phyloP scores from a whole-genome alignment of 345 rosid species.

The Bruguiera parviflora region DNA sequence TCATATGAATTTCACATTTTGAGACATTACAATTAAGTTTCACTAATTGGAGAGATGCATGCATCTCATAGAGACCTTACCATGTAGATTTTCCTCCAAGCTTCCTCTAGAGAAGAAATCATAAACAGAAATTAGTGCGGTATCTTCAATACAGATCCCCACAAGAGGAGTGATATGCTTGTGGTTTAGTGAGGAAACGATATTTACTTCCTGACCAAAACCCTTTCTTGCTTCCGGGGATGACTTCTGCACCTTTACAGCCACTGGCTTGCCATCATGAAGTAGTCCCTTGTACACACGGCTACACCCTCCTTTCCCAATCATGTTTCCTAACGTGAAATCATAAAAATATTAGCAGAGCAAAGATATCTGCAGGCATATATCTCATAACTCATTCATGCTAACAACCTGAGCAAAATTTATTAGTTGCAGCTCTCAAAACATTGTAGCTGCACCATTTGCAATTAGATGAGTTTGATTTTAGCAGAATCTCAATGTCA shows the following conservation, averaged over 20 bases:
- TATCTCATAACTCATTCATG: background rate
- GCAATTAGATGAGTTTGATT: slow-evolving; percentile 38
- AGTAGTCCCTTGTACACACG: slow-evolving; percentile 69
- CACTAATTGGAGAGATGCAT: slow-evolving; percentile 2
- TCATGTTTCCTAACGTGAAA: slow-evolving; percentile 49
- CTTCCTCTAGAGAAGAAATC: slow-evolving; percentile 66
- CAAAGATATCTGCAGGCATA: background rate
- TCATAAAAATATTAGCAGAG: slow-evolving; percentile 14
- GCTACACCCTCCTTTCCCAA: slow-evolving; percentile 82
- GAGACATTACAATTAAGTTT: slow-evolving; percentile 1
- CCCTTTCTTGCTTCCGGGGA: slow-evolving; percentile 57
- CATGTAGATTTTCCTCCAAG: slow-evolving; percentile 71
- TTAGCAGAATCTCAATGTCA: slow-evolving; percentile 37
- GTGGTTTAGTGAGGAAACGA: slow-evolving; percentile 67
- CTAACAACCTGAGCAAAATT: slow-evolving; percentile 65
- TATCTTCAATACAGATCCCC: slow-evolving; percentile 58
- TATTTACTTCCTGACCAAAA: slow-evolving; percentile 68
- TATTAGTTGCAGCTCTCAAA: slow-evolving; percentile 58
- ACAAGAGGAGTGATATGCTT: slow-evolving; percentile 53
- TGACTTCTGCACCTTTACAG: slow-evolving; percentile 68
- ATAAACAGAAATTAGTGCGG: slow-evolving; percentile 63
- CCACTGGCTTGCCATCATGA: slow-evolving; percentile 65
- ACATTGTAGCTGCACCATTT: slow-evolving; percentile 56
- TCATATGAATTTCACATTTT: slow-evolving; percentile 18
- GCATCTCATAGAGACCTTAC: slow-evolving; percentile 35